Conservation (phyloP, 306 rosid species). For the Senna siamea region DNA sequence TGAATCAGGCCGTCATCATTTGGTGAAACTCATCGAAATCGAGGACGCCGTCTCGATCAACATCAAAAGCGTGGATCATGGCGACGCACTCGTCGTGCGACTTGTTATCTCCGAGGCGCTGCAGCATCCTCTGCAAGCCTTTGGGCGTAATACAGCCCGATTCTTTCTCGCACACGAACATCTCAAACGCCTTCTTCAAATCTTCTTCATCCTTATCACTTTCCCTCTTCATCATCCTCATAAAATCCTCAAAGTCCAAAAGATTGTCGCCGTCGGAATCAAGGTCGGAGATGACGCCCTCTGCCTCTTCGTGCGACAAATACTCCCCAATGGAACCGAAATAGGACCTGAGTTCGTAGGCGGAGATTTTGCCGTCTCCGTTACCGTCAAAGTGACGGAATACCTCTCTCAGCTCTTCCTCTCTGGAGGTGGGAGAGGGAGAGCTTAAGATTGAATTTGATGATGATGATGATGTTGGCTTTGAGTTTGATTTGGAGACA, state of each 20-base stretch:
- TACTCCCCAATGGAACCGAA: constrained; percentile 71
- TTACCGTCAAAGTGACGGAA: constrained; percentile 60
- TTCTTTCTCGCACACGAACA: constrained; percentile 72
- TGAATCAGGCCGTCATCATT: constrained; percentile 57
- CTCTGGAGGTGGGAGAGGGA: not conserved
- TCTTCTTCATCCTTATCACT: constrained; percentile 42
- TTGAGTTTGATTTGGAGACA: too few relatives aligned
- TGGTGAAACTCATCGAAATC: constrained; percentile 75
- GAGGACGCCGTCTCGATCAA: constrained; percentile 70
- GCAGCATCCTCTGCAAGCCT: constrained; percentile 71
- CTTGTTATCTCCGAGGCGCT: constrained; percentile 67
- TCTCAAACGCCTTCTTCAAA: constrained; percentile 70
- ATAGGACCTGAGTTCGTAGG: constrained; percentile 63
- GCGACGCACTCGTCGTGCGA: constrained; percentile 65
- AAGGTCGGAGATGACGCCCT: constrained; percentile 57
- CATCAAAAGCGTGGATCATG: constrained; percentile 69
- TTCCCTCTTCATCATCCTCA: constrained; percentile 56
- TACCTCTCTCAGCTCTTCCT: constrained; percentile 53
- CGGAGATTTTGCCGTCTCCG: constrained; percentile 71
- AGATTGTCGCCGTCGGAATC: constrained; percentile 64
- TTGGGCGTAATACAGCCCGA: constrained; percentile 59
- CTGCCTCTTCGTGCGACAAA: constrained; percentile 63
- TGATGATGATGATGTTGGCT: too few relatives aligned
- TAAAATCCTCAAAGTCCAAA: constrained; percentile 58
- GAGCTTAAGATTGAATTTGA: constrained; percentile 30